phyloP scores from a whole-genome alignment of 345 rosid genomes.

The Erucastrum elatum region DNA sequence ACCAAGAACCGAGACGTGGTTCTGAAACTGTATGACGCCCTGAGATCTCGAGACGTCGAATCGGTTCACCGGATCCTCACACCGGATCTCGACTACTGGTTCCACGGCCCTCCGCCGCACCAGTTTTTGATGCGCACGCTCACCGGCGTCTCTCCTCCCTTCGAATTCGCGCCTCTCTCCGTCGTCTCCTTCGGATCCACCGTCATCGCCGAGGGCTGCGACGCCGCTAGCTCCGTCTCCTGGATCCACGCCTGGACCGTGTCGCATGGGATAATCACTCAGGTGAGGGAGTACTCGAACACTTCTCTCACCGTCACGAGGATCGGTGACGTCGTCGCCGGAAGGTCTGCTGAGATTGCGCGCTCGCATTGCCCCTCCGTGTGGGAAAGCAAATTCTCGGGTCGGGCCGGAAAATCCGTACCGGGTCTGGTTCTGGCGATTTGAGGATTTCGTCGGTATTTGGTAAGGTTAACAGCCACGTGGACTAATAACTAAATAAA shows the following conservation, averaged over 20 bases:
- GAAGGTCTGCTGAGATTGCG: slow-evolving; percentile 44
- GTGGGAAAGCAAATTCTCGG: slow-evolving; percentile 87
- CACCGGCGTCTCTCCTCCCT: slow-evolving; percentile 54
- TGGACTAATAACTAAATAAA: slow-evolving; percentile 31
- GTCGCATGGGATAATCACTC: slow-evolving; percentile 86
- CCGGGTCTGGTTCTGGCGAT: slow-evolving; percentile 93
- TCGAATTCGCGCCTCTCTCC: slow-evolving; percentile 53
- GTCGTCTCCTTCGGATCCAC: slow-evolving; percentile 61
- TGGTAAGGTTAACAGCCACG: slow-evolving; percentile 22
- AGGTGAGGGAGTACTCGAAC: slow-evolving; percentile 91
- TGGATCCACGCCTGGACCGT: slow-evolving; percentile 99
- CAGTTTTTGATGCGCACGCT: slow-evolving; percentile 98
- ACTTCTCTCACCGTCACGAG: slow-evolving; percentile 90
- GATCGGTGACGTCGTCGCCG: slow-evolving; percentile 46
- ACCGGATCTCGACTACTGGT: slow-evolving; percentile 99
- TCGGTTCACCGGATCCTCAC: slow-evolving; percentile 75
- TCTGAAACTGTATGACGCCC: slow-evolving; percentile 83
- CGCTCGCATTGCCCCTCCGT: slow-evolving; percentile 59
- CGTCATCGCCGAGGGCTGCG: slow-evolving; percentile 88
- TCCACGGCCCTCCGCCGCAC: slow-evolving; percentile 97
- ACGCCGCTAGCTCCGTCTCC: slow-evolving; percentile 51
- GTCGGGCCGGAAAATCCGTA: slow-evolving; percentile 74
- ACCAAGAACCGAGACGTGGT: slow-evolving; percentile 73
- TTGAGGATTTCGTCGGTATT: too few species aligned
- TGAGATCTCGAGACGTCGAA: slow-evolving; percentile 70